These are phyloP conservation scores for Amylostereum areolatum DNA, from an alignment of 1,284 basidiomycete species.

Conservation along the genomic window DNA sequence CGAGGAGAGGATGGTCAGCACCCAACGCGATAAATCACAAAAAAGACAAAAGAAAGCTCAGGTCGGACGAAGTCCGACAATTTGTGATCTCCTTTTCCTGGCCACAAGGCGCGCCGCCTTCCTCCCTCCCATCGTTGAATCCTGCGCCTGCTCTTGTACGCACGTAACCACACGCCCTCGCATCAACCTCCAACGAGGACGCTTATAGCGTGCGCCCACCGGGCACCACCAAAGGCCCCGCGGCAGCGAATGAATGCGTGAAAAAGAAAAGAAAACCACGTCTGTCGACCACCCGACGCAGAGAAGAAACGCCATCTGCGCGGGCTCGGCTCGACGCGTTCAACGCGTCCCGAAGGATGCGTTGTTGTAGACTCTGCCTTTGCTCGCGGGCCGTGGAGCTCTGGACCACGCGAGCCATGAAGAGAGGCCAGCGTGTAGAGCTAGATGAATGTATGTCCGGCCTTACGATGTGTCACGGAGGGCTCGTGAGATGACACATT, in stretches of 20 bases:
- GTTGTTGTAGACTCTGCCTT: constrained; percentile 35
- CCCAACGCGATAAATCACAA: background rate
- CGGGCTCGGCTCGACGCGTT: constrained; percentile 26
- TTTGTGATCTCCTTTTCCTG: constrained; percentile 31
- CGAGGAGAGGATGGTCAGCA: background rate
- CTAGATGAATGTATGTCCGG: constrained; percentile 33
- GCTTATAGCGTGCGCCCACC: constrained; percentile 26
- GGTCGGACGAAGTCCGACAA: constrained; percentile 18
- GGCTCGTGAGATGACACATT: constrained; percentile 30
- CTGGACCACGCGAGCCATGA: constrained; percentile 24
- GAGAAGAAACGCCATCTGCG: constrained; percentile 16
- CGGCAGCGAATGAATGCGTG: too few relatives aligned
- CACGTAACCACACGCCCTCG: constrained; percentile 35
- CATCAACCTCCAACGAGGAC: constrained; percentile 26
- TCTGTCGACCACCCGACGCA: constrained; percentile 34
- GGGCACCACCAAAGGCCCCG: constrained; percentile 11
- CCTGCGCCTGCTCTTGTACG: constrained; percentile 30
- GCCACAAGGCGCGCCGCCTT: constrained; percentile 5
- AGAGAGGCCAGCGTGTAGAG: constrained; percentile 19
- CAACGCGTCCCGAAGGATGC: constrained; percentile 4
- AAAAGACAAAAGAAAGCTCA: constrained; percentile 23
- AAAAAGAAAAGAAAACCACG: constrained; percentile 24
- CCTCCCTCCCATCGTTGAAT: constrained; percentile 9
- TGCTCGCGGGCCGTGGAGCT: constrained; percentile 27
- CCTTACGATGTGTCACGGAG: constrained; percentile 38